Evolutionary conservation across 176 grass and related monocot genomes (phyloP), one percentile per base, ranked within the genome.

Genomic region (Canna indica): DNA sequence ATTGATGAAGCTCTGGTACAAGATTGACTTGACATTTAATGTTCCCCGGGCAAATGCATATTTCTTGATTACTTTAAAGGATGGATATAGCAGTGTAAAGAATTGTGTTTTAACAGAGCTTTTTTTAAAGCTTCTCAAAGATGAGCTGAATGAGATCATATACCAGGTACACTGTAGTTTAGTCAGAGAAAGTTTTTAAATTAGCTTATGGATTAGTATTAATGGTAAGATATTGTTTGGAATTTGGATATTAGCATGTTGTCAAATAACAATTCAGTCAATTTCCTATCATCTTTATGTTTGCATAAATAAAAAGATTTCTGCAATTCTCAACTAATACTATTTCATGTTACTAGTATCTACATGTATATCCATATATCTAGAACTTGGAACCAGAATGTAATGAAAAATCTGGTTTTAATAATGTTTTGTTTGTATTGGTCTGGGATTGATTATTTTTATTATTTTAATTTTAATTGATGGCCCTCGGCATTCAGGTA

Each of bases 1-100:
- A 65, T 85, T 91, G 60, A 87, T 97, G 70, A 97, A 92, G 71
- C 69, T 97, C 53, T 97, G 94, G 89, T 85, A 92, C 76, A 97
- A 87, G 84, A 82, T 97, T 66, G 94, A 97, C 64, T 76, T 53
- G 60, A 85, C 86, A 77, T 97, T 97, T 70, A 87, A 97, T 78
- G 84, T 90, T 52, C 94, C 94, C 75, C 88, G 94, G 73, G 89
- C 94, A 42, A 90, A 86, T 69, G 85, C 84, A 42, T 97, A 87
- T 44, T 97, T 97, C 77, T 78, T 88, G 5, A 90, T 97, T 50
- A 90, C 77, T 83, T 77, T 97, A 25, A 90, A 85, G 58, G 94
- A 97, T 85, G 88, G 82, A 66, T 85, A 31, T 68, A 87, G 44
- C 76, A 93, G 77, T 57, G 24, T 99, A 1, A 74, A 79, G 82